Evolutionary conservation across 441 rosid species (phyloP).

Genomic region (Euphorbia schlechtendalii): DNA sequence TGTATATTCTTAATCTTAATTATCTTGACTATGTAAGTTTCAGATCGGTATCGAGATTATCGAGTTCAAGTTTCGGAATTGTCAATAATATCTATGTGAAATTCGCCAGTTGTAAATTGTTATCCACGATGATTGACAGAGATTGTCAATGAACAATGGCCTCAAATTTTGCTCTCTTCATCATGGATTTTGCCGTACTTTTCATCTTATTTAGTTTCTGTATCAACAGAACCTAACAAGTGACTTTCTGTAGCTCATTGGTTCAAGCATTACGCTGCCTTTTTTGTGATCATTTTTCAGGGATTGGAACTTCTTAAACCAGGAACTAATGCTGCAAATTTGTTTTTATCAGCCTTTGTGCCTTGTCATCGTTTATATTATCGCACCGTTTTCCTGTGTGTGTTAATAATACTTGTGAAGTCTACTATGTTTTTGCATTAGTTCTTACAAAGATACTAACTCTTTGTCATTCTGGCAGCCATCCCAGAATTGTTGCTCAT

Average conservation of each 20-base stretch:
- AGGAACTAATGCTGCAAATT: neutral
- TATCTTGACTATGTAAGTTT: neutral
- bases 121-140: neutral
- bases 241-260: neutral
- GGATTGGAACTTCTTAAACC: too few relatives aligned
- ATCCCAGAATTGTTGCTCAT: slow-evolving; percentile 56
- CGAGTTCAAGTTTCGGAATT: too few relatives aligned
- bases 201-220: neutral
- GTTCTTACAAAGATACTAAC: slow-evolving; percentile 13
- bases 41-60: neutral
- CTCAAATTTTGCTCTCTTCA: neutral
- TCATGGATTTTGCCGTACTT: neutral
- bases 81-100: neutral
- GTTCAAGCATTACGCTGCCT: neutral
- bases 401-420: neutral
- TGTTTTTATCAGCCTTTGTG: neutral
- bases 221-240: neutral
- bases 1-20: too few relatives aligned
- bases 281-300: too few relatives aligned
- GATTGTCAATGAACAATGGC: slow-evolving; percentile 1
- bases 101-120: neutral
- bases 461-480: slow-evolving; percentile 30
- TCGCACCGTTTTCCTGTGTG: neutral
- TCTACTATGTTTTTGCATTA: neutral
- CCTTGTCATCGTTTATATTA: neutral